Conservation (phyloP, 371 early-diverging fungal genomes). For the Cokeromyces recurvatus region DNA sequence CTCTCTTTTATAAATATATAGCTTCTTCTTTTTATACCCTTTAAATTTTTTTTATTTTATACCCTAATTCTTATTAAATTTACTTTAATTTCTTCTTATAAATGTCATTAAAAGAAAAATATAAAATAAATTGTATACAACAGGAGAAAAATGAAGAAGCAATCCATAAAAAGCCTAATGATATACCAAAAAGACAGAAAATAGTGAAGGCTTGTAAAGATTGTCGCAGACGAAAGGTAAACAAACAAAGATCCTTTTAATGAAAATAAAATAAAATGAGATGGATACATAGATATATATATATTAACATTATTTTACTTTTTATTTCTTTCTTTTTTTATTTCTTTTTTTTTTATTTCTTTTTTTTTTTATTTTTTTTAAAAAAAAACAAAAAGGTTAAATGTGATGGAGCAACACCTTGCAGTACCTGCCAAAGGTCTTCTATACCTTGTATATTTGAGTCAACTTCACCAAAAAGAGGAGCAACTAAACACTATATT, state of each 20-base stretch:
- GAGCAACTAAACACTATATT: slow-evolving; percentile 23
- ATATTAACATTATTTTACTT: too few species aligned
- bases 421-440: slow-evolving; percentile 24
- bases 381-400: slow-evolving; percentile 13
- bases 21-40: too few species aligned
- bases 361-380: neutral
- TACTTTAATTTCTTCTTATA: too few species aligned
- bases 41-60: too few species aligned
- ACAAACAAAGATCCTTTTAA: neutral
- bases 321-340: too few species aligned
- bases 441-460: slow-evolving; percentile 25
- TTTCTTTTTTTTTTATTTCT: too few species aligned
- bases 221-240: slow-evolving; percentile 24
- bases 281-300: neutral
- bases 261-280: slow-evolving; percentile 1
- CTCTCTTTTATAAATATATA: too few species aligned
- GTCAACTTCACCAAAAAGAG: slow-evolving; percentile 22
- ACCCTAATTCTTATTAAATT: too few species aligned
- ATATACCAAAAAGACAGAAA: slow-evolving; percentile 18
- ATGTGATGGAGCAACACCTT: slow-evolving; percentile 26
- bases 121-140: too few species aligned
- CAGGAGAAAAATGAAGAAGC: too few species aligned
- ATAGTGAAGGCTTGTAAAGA: slow-evolving; percentile 29
- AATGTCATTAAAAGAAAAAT: too few species aligned
- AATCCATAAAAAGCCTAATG: too few species aligned